A percentile compares a stretch with the other conserved stretches of the same genome.
These are phyloP conservation scores for Tuber aestivum DNA, from an alignment of 495 filamentous ascomycete genomes.

Conservation along the genomic window DNA sequence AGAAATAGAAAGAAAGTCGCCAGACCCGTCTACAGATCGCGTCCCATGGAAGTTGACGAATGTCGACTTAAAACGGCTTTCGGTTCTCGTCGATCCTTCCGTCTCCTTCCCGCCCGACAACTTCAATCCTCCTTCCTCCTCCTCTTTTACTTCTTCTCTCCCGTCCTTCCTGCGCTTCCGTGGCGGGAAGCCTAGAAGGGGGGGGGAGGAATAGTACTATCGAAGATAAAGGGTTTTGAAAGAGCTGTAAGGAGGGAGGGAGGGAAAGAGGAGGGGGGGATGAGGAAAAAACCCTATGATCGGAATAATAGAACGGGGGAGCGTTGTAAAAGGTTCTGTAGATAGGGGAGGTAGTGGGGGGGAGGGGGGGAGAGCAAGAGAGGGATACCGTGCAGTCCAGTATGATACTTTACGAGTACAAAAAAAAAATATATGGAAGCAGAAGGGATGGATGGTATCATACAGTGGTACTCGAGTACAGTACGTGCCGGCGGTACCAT, in stretches of 20 bases:
- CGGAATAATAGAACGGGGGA: not conserved
- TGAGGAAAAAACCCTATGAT: not conserved
- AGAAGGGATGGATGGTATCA: not conserved
- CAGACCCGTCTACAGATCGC: slow-evolving; percentile 20
- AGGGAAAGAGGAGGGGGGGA: too few relatives aligned
- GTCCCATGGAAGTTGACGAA: slow-evolving; percentile 16
- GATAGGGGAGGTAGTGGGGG: not conserved
- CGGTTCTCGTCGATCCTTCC: not conserved
- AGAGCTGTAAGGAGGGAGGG: not conserved
- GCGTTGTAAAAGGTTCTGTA: slow-evolving; percentile 4
- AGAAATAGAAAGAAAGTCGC: not conserved
- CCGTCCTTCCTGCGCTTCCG: not conserved
- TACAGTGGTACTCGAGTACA: too few relatives aligned
- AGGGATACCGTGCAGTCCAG: not conserved
- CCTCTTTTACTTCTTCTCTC: not conserved
- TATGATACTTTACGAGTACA: too few relatives aligned
- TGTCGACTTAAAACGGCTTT: not conserved
- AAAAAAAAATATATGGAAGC: not conserved
- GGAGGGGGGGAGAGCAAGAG: slow-evolving; percentile 3
- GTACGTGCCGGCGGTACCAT: not conserved
- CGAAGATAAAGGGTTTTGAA: not conserved
- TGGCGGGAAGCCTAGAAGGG: not conserved
- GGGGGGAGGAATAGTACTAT: not conserved
- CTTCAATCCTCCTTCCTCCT: not conserved
- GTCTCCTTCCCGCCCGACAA: not conserved